Evolutionary conservation across 768 basidiomycete species (phyloP), one percentile per base, ranked within the genome.

Genomic region (Pleurotus giganteus): DNA sequence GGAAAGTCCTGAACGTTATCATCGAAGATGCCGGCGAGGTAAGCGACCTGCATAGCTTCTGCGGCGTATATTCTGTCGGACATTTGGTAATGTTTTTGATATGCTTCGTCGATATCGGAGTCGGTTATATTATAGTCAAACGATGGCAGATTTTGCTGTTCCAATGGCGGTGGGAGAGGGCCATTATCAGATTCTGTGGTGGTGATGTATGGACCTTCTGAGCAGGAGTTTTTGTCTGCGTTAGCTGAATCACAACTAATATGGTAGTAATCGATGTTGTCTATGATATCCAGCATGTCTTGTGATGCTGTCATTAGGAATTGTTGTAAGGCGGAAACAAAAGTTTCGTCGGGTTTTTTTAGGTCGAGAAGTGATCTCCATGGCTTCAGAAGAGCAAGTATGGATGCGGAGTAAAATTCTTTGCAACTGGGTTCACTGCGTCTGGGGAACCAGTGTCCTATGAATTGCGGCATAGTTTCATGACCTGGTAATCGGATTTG

Each of bases 371-470:
- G 12, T 8, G 19, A 2, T 12, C 36, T 13, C 56, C 56, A 57
- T 2, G 51, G 50, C 24, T 53, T 53, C 7, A 57, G 28, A 7
- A 57, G 34, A 2, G 34, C 27, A 5, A 57, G 31, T 42, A 57
- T 57, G 46, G 21, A 63, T 55, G 50, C 57, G 44, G 34, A 13
- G 29, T 46, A 67, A 60, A 15, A 50, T n/a, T 9, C 58, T 44
- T 12, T 15, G 12, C 17, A 47, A 42, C 17, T 60, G 53, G 13
- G 54, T 15, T 26, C 59, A 17, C 29, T 27, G 7, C 12, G 60
- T 56, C 11, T 58, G 24, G 53, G 65, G 61, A 53, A 58, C 29
- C 13, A 68, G 52, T 4, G 56, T 15, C 65, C 66, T 27, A 65
- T 56, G 13, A 65, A 59, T 9, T 58, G 42, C n/a, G n/a, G n/a